Evolutionary conservation across 352 stramenopile genomes (phyloP), one percentile per base, ranked within the genome.

Genomic region (Phytophthora citricola): DNA sequence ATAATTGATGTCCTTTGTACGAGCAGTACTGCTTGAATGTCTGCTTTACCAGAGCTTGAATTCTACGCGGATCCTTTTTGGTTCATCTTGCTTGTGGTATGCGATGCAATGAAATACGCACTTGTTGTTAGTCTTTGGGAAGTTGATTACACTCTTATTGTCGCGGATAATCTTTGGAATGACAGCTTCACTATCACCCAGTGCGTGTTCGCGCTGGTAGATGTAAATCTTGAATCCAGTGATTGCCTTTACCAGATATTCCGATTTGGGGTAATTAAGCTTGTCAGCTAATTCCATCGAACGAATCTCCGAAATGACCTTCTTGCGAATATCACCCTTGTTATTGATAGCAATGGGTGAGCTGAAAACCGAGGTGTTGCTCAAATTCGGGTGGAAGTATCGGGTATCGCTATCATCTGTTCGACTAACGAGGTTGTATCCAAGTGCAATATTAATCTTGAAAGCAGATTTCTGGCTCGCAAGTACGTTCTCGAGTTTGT

Each of bases 101-200:
- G 14, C 49, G 22, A 57, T 57, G 10, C 34, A 57, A 20, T 57
- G 49, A 11, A 58, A 53, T n/a, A 53, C 46, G 7, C 46, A 53
- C 32, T 38, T 38, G 47, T 71, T 72, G 31, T 73, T 55, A 12
- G 41, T 69, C n/a, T n/a, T n/a, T n/a, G n/a, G n/a, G n/a, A n/a
- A n/a, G n/a, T n/a, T n/a, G n/a, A n/a, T n/a, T n/a, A n/a, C n/a
- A n/a, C n/a, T n/a, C n/a, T n/a, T n/a, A n/a, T n/a, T n/a, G n/a
- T n/a, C n/a, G n/a, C n/a, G n/a, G n/a, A n/a, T n/a, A n/a, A n/a
- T n/a, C n/a, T n/a, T n/a, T n/a, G n/a, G n/a, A n/a, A n/a, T n/a
- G n/a, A n/a, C n/a, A n/a, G n/a, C n/a, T n/a, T n/a, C n/a, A n/a
- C n/a, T n/a, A n/a, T n/a, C n/a, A n/a, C n/a, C n/a, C n/a, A n/a